Percentiles rank a stretch among this genome's conserved stretches.
These are phyloP conservation scores for Ramaria sp. DNA, from an alignment of 768 basidiomycete species.

Conservation along the genomic window DNA sequence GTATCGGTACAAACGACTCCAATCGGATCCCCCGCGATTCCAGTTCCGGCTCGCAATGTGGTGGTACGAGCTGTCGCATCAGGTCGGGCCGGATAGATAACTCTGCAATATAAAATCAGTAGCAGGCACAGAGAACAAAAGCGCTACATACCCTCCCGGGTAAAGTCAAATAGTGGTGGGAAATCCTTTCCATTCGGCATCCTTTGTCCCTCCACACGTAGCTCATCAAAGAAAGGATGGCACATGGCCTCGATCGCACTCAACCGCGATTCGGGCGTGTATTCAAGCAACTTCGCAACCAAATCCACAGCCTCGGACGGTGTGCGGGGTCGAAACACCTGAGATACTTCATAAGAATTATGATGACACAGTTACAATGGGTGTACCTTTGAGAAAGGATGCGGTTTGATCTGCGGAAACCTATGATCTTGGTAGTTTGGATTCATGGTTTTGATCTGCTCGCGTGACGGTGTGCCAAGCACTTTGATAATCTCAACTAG, in stretches of 20 bases:
- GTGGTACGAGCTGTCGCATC: constrained; percentile 83
- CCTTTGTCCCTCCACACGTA: constrained; percentile 78
- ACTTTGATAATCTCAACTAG: constrained; percentile 99
- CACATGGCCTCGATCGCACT: constrained; percentile 88
- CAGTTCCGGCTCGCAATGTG: constrained; percentile 83
- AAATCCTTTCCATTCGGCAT: constrained; percentile 98
- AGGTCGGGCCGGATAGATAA: constrained; percentile 94
- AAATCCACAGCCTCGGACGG: constrained; percentile 93
- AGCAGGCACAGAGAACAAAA: not conserved
- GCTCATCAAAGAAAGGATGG: constrained; percentile 94
- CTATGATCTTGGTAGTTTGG: constrained; percentile 99
- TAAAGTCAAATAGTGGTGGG: constrained; percentile 90
- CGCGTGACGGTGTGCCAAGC: constrained; percentile 92
- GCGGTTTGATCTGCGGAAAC: constrained; percentile 99
- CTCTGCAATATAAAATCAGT: constrained; percentile 38
- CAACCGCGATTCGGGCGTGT: constrained; percentile 90
- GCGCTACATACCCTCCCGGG: constrained; percentile 71
- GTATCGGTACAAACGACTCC: constrained; percentile 93
- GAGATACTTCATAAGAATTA: constrained; percentile 4
- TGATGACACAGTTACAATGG: not conserved
- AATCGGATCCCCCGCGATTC: constrained; percentile 76
- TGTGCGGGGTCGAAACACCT: constrained; percentile 98
- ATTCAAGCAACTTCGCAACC: constrained; percentile 90
- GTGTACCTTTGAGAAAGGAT: constrained; percentile 89
- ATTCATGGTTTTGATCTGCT: constrained; percentile 99